These are phyloP conservation scores for Cercospora nicotianae DNA, from an alignment of 2,329 filamentous ascomycete genomes.

Conservation along the genomic window DNA sequence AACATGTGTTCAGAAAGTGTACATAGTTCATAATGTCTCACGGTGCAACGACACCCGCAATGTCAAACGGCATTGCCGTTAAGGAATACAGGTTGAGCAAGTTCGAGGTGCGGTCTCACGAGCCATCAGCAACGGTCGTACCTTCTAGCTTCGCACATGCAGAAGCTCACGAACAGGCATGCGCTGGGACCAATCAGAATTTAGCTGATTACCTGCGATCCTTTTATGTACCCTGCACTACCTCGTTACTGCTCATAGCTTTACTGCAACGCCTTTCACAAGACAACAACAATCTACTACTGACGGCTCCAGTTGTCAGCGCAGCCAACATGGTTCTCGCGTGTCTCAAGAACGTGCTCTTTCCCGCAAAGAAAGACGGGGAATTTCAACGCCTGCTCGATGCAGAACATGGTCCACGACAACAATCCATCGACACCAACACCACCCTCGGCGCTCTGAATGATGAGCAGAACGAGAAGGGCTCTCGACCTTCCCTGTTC, in stretches of 20 bases:
- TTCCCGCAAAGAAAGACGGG: slow-evolving; percentile 11
- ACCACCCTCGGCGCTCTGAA: neutral
- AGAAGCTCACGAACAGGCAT: neutral
- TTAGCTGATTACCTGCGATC: neutral
- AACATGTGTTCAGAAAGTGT: slow-evolving; percentile 3
- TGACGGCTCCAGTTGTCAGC: neutral
- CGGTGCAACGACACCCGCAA: slow-evolving; percentile 4
- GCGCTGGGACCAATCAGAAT: neutral
- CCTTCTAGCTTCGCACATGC: neutral
- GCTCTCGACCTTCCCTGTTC: neutral
- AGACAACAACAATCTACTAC: neutral
- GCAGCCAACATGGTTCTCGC: slow-evolving; percentile 12
- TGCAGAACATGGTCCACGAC: slow-evolving; percentile 9
- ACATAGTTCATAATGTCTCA: slow-evolving; percentile 17
- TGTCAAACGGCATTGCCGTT: neutral
- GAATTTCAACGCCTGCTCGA: slow-evolving; percentile 14
- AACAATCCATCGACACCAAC: slow-evolving; percentile 11
- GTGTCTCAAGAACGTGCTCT: slow-evolving; percentile 12
- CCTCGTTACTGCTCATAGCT: neutral
- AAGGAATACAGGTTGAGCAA: neutral
- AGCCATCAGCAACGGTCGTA: neutral
- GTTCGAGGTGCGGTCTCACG: neutral
- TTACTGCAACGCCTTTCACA: neutral
- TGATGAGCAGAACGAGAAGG: slow-evolving; percentile 7
- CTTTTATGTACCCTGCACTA: neutral